Percentiles rank a stretch among this genome's conserved stretches.
phyloP scores from a whole-genome alignment of 208 protist genomes.

The Leishmania tropica region DNA sequence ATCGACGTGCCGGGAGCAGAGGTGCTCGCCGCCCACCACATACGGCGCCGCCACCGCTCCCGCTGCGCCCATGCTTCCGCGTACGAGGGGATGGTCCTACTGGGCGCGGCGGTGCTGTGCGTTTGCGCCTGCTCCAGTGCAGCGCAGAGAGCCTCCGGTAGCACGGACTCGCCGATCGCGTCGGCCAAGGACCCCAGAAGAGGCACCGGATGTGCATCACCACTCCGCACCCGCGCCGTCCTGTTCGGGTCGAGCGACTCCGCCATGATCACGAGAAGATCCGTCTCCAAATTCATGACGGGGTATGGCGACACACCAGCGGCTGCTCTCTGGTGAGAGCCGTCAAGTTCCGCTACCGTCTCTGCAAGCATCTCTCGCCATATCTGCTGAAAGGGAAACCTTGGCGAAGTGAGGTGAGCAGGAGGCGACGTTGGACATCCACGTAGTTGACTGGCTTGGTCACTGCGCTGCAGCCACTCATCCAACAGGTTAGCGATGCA shows the following conservation, averaged over 20 bases:
- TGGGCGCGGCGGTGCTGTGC: neutral
- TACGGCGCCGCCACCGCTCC: neutral
- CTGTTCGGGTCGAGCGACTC: neutral
- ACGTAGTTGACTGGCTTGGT: neutral
- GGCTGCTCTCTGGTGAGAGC: neutral
- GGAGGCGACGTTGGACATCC: neutral
- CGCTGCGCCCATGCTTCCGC: neutral
- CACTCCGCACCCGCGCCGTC: neutral
- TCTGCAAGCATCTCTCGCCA: neutral
- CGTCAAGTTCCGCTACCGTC: neutral
- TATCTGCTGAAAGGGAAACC: neutral
- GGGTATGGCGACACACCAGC: neutral
- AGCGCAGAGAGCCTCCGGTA: constrained; percentile 4
- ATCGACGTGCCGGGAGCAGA: neutral
- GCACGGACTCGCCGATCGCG: neutral
- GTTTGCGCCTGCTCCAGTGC: neutral
- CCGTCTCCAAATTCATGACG: neutral
- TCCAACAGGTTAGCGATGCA: neutral
- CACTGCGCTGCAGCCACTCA: neutral
- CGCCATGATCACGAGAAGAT: neutral
- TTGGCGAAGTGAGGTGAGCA: neutral
- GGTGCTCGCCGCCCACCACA: constrained; percentile 4
- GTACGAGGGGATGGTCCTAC: neutral
- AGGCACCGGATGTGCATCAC: neutral
- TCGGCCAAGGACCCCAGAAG: neutral